Base-by-base conservation (phyloP, 345 rosid species). In the Lepidium aucheri region DNA sequence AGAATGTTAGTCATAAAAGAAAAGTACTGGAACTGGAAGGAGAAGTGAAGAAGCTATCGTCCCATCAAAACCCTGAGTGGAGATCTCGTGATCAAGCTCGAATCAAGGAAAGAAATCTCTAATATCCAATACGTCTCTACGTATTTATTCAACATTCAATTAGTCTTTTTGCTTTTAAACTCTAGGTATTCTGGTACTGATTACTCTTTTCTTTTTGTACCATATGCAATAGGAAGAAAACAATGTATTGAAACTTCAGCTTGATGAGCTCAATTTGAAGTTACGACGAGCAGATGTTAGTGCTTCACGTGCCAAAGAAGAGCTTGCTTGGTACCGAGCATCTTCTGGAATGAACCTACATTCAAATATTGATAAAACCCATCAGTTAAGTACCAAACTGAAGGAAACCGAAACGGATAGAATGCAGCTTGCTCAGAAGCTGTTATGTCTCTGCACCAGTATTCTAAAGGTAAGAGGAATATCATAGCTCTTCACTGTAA, bases 81-180 rank as follows among this genome's bases (percentile, higher is more conserved):
- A 86, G 95, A 68, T 85, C 85, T 72, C 96, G 90, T 74, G 97
- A 94, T 69, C 90, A 94, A 71, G 82, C 87, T 67, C 87, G 88
- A 80, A 85, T 84, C 77, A 94, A 94, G 99, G 99, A 77, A 85
- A 77, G 84, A 69, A 58, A 60, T 45, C 45, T 53, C 53, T 60
- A 56, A 40, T 50, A 45, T 12, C 32, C 38, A 60, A 8, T 54
- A 42, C 36, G 14, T 16, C 5, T 67, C 55, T 58, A 26, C 20
- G 45, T 35, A 9, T 33, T 52, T 33, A 9, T 44, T 18, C 46
- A 7, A 18, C 16, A 9, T 44, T 18, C 46, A 7, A n/a, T 30
- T 33, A n/a, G n/a, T n/a, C n/a, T n/a, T n/a, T n/a, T n/a, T n/a
- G n/a, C n/a, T n/a, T n/a, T n/a, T n/a, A n/a, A n/a, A 17, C 18